A percentile compares a stretch with the other conserved stretches of the same genome.
Conservation (phyloP, 257 asterid species). For the Leonotis leonurus region DNA sequence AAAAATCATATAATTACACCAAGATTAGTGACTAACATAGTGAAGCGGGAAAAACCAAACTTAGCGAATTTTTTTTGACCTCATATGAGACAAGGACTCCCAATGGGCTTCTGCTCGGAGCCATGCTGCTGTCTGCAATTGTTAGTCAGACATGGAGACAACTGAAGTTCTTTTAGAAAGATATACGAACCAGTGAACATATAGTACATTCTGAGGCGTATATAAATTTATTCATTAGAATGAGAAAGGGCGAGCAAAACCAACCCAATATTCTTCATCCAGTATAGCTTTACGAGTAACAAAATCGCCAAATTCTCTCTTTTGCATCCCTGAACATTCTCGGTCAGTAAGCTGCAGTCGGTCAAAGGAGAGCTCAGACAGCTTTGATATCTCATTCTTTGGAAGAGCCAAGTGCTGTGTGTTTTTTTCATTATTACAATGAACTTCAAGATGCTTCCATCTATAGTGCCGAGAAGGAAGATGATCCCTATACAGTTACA, state of each 20-base stretch:
- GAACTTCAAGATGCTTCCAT: slow-evolving; percentile 80
- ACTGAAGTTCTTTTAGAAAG: slow-evolving; percentile 34
- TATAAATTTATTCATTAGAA: background rate
- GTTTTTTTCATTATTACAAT: slow-evolving; percentile 58
- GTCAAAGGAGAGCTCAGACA: slow-evolving; percentile 60
- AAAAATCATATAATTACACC: slow-evolving; percentile 24
- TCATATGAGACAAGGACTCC: slow-evolving; percentile 72
- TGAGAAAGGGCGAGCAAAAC: slow-evolving; percentile 29
- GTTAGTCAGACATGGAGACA: slow-evolving; percentile 42
- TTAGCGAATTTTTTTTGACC: slow-evolving; percentile 39
- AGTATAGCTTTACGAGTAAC: slow-evolving; percentile 74
- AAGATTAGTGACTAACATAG: slow-evolving; percentile 14
- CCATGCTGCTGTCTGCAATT: slow-evolving; percentile 94
- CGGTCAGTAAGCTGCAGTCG: slow-evolving; percentile 66
- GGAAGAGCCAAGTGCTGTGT: slow-evolving; percentile 34
- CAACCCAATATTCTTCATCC: slow-evolving; percentile 97
- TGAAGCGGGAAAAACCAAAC: slow-evolving; percentile 5
- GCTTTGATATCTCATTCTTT: slow-evolving; percentile 43
- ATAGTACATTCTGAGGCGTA: background rate
- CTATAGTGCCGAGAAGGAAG: slow-evolving; percentile 50
- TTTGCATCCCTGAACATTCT: slow-evolving; percentile 44
- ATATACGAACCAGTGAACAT: slow-evolving; percentile 11
- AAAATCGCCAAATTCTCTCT: slow-evolving; percentile 68
- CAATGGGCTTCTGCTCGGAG: slow-evolving; percentile 96
- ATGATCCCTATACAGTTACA: slow-evolving; percentile 44